These are phyloP conservation scores for Spongiforma sp. DNA, from an alignment of 1,284 basidiomycete genomes.

Conservation along the genomic window DNA sequence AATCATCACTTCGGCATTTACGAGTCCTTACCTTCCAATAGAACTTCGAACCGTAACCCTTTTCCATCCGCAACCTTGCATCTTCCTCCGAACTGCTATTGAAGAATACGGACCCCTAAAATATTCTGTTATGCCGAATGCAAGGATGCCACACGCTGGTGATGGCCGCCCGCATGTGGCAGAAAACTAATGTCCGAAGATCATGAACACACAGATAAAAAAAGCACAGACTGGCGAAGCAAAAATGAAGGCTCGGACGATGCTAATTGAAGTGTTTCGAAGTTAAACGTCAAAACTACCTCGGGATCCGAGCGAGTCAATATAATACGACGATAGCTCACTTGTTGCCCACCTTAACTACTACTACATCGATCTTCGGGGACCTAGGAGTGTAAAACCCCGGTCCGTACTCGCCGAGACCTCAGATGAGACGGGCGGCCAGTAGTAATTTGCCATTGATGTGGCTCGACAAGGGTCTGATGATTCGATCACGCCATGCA, in stretches of 20 bases:
- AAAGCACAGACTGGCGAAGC: not conserved
- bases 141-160: too few relatives aligned
- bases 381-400: not conserved
- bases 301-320: not conserved
- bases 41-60: too few relatives aligned
- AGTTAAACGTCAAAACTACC: not conserved
- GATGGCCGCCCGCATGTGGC: too few relatives aligned
- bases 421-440: slow-evolving; percentile 6
- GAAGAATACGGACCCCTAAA: too few relatives aligned
- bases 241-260: not conserved
- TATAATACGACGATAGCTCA: not conserved
- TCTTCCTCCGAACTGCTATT: too few relatives aligned
- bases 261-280: not conserved
- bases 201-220: too few relatives aligned
- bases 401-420: not conserved
- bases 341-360: not conserved
- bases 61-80: too few relatives aligned
- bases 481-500: too few relatives aligned
- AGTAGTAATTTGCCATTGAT: not conserved
- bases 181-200: too few relatives aligned
- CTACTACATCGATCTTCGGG: not conserved
- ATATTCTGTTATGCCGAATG: too few relatives aligned
- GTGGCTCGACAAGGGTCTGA: not conserved
- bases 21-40: too few relatives aligned
- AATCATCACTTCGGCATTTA: too few relatives aligned